A percentile compares a stretch with the other conserved stretches of the same genome.
These are phyloP conservation scores for Gyrodon lividus DNA, from an alignment of 768 basidiomycete species.

Conservation along the genomic window DNA sequence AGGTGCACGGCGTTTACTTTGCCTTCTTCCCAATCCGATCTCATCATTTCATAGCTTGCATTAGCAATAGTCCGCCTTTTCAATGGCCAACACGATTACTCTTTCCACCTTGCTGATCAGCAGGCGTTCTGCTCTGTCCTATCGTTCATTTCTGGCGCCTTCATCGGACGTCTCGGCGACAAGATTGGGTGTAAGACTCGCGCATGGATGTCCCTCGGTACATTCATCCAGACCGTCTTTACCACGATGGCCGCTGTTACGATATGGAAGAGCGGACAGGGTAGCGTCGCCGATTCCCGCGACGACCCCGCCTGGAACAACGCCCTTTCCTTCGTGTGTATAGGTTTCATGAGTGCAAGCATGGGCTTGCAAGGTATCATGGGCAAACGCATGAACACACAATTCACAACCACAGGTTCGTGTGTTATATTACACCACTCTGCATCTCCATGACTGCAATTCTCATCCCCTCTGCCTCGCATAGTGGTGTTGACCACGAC, in stretches of 20 bases:
- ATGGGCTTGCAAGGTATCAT: constrained; percentile 86
- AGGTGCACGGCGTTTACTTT: constrained; percentile 38
- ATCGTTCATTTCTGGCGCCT: constrained; percentile 76
- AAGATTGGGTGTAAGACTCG: constrained; percentile 70
- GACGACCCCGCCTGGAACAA: constrained; percentile 72
- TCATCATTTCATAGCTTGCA: constrained; percentile 49
- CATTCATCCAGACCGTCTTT: constrained; percentile 71
- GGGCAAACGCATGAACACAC: constrained; percentile 76
- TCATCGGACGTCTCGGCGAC: constrained; percentile 83
- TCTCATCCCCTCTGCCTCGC: background rate
- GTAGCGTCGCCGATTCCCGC: constrained; percentile 50
- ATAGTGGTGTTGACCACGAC: constrained; percentile 81
- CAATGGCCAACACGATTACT: constrained; percentile 45
- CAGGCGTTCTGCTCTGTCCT: constrained; percentile 81
- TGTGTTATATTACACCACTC: constrained; percentile 6
- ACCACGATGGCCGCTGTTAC: constrained; percentile 71
- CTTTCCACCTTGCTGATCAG: constrained; percentile 79
- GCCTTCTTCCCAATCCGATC: background rate
- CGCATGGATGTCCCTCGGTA: constrained; percentile 70
- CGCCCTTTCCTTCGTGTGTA: constrained; percentile 58
- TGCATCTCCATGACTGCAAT: background rate
- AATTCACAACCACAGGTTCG: constrained; percentile 76
- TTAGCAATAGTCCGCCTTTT: constrained; percentile 84
- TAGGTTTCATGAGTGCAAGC: constrained; percentile 75
- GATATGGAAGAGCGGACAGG: constrained; percentile 68